These are phyloP conservation scores for Ogataea salicorniae DNA, from an alignment of 805 yeast genomes.

Conservation along the genomic window DNA sequence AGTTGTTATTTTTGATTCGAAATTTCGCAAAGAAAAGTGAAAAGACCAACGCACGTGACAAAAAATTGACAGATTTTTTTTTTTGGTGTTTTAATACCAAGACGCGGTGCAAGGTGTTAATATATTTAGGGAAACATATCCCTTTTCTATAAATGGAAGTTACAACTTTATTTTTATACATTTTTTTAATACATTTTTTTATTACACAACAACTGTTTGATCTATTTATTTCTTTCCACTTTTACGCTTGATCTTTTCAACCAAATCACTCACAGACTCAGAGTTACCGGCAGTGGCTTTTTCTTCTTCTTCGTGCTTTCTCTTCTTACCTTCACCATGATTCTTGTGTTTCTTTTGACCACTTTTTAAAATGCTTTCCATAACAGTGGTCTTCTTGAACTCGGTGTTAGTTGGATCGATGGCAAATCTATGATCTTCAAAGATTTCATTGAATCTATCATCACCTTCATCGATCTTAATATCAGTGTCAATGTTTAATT, in stretches of 20 bases:
- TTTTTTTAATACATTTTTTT: background rate
- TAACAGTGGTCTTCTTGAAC: slow-evolving; percentile 79
- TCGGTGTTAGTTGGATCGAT: slow-evolving; percentile 93
- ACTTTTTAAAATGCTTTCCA: slow-evolving; percentile 77
- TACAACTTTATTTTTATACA: background rate
- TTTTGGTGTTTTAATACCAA: background rate
- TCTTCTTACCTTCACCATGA: slow-evolving; percentile 8
- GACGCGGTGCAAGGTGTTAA: background rate
- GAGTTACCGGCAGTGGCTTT: background rate
- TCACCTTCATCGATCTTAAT: slow-evolving; percentile 73
- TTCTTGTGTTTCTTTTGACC: slow-evolving; percentile 49
- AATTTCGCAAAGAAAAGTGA: background rate
- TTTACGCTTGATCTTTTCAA: slow-evolving; percentile 42
- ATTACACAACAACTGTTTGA: background rate
- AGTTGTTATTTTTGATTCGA: too few species aligned
- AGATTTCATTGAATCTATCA: slow-evolving; percentile 78
- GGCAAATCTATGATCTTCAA: slow-evolving; percentile 83
- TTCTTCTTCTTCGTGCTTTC: slow-evolving; percentile 6
- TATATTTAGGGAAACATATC: background rate
- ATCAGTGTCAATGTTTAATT: slow-evolving; percentile 31
- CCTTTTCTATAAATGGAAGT: background rate
- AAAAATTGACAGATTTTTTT: background rate
- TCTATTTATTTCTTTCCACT: background rate
- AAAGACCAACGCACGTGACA: background rate
- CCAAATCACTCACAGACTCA: slow-evolving; percentile 31